These are phyloP conservation scores for Pichia membranifaciens DNA, from an alignment of 805 yeast genomes.

Conservation along the genomic window DNA sequence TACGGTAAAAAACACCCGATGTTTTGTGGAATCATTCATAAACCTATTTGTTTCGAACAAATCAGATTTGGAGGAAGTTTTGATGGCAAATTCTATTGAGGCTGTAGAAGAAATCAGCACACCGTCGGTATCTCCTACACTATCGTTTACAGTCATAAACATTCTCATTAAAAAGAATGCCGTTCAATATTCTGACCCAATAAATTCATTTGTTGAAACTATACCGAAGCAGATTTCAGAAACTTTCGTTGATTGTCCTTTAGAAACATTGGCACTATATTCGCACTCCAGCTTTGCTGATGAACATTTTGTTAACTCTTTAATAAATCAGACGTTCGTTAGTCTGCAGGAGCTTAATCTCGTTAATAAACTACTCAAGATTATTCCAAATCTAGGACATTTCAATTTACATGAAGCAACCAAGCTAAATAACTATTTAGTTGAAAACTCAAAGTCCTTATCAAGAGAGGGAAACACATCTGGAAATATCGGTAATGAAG, in stretches of 20 bases:
- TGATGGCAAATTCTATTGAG: constrained; percentile 24
- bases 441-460: constrained; percentile 11
- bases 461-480: constrained; percentile 3
- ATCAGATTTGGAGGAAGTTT: constrained; percentile 18
- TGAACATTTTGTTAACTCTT: not conserved
- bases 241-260: constrained; percentile 27
- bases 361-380: constrained; percentile 4
- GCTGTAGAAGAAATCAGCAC: constrained; percentile 22
- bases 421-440: constrained; percentile 8
- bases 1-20: constrained; percentile 8
- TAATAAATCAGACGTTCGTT: constrained; percentile 7
- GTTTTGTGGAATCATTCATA: constrained; percentile 24
- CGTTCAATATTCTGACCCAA: constrained; percentile 18
- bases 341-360: constrained; percentile 4
- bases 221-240: constrained; percentile 32
- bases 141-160: constrained; percentile 27
- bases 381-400: constrained; percentile 9
- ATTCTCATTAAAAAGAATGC: constrained; percentile 23
- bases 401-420: constrained; percentile 14
- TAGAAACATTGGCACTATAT: constrained; percentile 30
- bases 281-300: constrained; percentile 13
- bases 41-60: constrained; percentile 15
- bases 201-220: constrained; percentile 31
- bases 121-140: constrained; percentile 13
- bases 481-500: not conserved